phyloP scores from a whole-genome alignment of 2,329 filamentous ascomycete species.

The Colletotrichum eremochloae region DNA sequence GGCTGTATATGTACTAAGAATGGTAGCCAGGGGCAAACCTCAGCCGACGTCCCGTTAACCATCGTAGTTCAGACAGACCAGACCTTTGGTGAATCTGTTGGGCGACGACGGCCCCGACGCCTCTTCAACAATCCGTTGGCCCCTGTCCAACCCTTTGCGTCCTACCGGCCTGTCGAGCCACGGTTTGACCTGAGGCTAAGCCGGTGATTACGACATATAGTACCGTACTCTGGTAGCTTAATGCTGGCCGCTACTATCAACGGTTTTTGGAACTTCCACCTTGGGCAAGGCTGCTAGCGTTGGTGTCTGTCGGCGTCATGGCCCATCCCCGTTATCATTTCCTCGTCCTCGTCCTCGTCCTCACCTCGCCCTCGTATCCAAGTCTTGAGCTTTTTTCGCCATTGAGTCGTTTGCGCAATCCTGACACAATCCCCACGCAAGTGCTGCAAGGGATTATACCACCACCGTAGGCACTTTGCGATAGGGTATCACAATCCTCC shows the following conservation, averaged over 20 bases:
- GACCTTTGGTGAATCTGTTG: neutral
- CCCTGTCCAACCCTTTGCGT: neutral
- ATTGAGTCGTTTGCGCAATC: slow-evolving; percentile 35
- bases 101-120: neutral
- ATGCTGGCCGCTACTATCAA: slow-evolving; percentile 8
- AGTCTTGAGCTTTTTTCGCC: neutral
- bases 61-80: neutral
- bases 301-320: slow-evolving; percentile 10
- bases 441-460: neutral
- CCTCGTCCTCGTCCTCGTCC: neutral
- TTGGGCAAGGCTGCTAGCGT: neutral
- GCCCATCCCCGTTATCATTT: slow-evolving; percentile 18
- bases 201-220: neutral
- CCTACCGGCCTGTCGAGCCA: neutral
- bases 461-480: neutral
- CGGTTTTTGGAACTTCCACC: slow-evolving; percentile 10
- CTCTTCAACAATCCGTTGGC: neutral
- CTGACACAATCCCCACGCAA: slow-evolving; percentile 24
- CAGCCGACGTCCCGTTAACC: neutral
- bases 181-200: neutral
- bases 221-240: neutral
- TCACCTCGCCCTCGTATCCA: neutral
- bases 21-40: slow-evolving; percentile 26
- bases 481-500: neutral
- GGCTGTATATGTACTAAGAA: slow-evolving; percentile 1